Percentiles rank a stretch among this genome's conserved stretches.
Evolutionary conservation across 257 asterid genomes (phyloP).

Genomic region (Solanum tarijense): DNA sequence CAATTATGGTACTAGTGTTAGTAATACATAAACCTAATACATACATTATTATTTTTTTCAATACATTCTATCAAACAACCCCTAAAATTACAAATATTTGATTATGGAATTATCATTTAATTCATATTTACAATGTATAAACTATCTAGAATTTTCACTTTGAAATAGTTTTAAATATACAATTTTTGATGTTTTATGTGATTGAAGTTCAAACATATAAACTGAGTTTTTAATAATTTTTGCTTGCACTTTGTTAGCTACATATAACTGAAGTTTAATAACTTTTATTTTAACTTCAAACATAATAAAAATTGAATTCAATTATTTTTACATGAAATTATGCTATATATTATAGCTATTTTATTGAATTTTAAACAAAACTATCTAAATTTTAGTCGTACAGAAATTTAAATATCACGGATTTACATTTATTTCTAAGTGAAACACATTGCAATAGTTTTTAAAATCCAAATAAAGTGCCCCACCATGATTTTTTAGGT

Average conservation of each 20-base stretch:
- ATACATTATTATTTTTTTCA: rapidly evolving
- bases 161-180: not conserved
- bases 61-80: not conserved
- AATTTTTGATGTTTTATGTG: not conserved
- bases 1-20: not conserved
- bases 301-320: not conserved
- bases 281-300: not conserved
- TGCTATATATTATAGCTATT: not conserved
- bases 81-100: too few relatives aligned
- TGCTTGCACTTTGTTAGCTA: not conserved
- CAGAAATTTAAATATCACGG: too few relatives aligned
- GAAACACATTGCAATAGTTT: not conserved
- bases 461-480: not conserved
- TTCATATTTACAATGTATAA: not conserved
- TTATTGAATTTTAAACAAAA: too few relatives aligned
- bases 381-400: not conserved
- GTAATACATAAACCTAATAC: not conserved
- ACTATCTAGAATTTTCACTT: not conserved
- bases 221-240: too few relatives aligned
- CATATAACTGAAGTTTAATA: not conserved
- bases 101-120: too few relatives aligned
- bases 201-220: not conserved
- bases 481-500: not conserved
- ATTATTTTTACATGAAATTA: not conserved
- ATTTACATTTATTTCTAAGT: not conserved